Conservation (phyloP, 2,329 filamentous ascomycete genomes). For the Hypoxylon sp. region DNA sequence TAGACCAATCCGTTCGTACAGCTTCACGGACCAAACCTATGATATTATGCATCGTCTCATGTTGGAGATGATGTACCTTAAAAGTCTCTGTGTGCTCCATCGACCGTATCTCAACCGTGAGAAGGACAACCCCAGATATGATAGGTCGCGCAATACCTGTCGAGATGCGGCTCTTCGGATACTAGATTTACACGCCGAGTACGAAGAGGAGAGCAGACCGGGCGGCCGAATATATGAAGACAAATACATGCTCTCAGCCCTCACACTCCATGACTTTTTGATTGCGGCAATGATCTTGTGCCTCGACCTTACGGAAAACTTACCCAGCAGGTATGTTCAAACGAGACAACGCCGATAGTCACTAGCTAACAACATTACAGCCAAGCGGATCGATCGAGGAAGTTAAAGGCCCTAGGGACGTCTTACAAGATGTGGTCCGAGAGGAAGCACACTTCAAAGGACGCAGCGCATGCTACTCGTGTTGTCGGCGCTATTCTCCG, state of each 20-base stretch:
- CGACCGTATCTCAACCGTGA: conserved; percentile 62
- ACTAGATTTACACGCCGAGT: conserved; percentile 63
- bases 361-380: conserved; percentile 44
- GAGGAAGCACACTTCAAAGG: conserved; percentile 57
- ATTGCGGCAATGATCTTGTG: conserved; percentile 73
- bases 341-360: background rate
- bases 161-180: conserved; percentile 62
- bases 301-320: conserved; percentile 62
- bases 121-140: conserved; percentile 57
- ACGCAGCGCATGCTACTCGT: conserved; percentile 61
- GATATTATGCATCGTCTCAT: conserved; percentile 65
- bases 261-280: conserved; percentile 70
- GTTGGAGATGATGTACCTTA: conserved; percentile 64
- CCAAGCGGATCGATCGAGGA: conserved; percentile 54
- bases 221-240: conserved; percentile 68
- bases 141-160: conserved; percentile 59
- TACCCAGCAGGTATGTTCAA: conserved; percentile 55
- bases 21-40: conserved; percentile 61
- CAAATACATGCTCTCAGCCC: conserved; percentile 66
- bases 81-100: conserved; percentile 66
- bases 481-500: conserved; percentile 61
- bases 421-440: conserved; percentile 62
- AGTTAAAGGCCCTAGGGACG: conserved; percentile 57
- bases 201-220: conserved; percentile 61
- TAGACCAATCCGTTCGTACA: conserved; percentile 59